Evolutionary conservation across 345 rosid genomes (phyloP).

Genomic region (Viola odorata): DNA sequence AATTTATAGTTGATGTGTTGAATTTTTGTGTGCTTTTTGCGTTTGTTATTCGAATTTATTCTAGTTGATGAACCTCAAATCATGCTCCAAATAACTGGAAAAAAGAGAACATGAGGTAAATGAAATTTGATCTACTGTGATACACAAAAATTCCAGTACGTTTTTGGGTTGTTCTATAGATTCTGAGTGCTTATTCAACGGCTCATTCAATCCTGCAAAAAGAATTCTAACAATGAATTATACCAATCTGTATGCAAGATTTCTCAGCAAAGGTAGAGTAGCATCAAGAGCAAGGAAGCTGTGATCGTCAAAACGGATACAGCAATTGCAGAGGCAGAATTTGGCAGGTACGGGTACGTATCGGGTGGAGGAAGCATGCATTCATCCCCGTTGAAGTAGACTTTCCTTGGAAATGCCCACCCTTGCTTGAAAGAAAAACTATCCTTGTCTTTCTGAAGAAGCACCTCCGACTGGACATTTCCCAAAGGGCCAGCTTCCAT

Average conservation of each 20-base stretch:
- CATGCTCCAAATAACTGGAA: too few relatives aligned
- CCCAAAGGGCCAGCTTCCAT: slow-evolving; percentile 94
- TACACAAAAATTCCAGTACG: neutral
- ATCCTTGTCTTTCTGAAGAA: slow-evolving; percentile 64
- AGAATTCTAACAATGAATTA: neutral
- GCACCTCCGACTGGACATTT: slow-evolving; percentile 86
- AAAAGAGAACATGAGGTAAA: neutral
- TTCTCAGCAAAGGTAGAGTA: slow-evolving; percentile 18
- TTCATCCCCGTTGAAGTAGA: slow-evolving; percentile 88
- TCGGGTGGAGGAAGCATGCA: slow-evolving; percentile 92
- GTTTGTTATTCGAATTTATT: neutral
- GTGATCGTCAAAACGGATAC: slow-evolving; percentile 15
- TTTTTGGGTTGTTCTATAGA: neutral
- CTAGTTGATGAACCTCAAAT: neutral
- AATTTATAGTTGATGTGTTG: slow-evolving; percentile 17
- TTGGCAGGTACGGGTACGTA: slow-evolving; percentile 75
- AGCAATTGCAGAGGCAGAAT: slow-evolving; percentile 35
- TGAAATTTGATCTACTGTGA: neutral
- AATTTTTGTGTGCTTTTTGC: slow-evolving; percentile 4
- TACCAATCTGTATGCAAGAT: neutral
- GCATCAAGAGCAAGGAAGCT: slow-evolving; percentile 25
- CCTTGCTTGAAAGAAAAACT: slow-evolving; percentile 81
- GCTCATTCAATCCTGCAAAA: neutral
- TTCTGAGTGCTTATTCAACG: neutral
- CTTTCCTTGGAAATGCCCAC: slow-evolving; percentile 90